Percentiles rank a stretch among this genome's conserved stretches.
These are phyloP conservation scores for Podosphaera aphanis DNA, from an alignment of 2,329 filamentous ascomycete species.

Conservation along the genomic window DNA sequence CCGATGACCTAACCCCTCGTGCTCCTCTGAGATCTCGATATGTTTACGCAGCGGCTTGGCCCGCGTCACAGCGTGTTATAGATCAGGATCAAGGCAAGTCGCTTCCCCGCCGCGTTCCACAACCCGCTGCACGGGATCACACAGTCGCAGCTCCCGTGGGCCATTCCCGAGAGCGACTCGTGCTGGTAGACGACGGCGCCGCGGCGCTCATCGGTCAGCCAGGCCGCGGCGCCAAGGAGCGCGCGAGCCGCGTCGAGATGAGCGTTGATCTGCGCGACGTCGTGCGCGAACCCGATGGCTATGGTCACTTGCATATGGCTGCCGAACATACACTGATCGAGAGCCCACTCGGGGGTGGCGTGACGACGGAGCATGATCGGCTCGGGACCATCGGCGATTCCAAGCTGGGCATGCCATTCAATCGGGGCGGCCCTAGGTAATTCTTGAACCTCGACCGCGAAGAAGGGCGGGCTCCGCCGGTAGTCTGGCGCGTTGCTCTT, in stretches of 20 bases:
- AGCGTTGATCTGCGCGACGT: not conserved
- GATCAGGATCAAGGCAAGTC: constrained; percentile 12
- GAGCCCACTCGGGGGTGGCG: not conserved
- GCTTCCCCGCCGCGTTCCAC: constrained; percentile 19
- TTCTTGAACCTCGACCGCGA: constrained; percentile 51
- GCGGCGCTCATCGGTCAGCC: too few species aligned
- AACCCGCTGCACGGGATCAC: constrained; percentile 21
- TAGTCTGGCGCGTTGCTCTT: constrained; percentile 10
- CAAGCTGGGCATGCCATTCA: constrained; percentile 61
- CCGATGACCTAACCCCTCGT: not conserved
- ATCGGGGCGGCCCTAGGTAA: constrained; percentile 52
- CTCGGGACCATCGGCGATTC: constrained; percentile 19
- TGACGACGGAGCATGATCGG: constrained; percentile 6
- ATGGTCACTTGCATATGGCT: constrained; percentile 3
- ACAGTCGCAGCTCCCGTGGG: constrained; percentile 3
- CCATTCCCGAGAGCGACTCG: not conserved
- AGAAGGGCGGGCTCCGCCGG: constrained; percentile 32
- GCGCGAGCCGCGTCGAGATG: constrained; percentile 3
- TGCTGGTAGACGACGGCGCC: not conserved
- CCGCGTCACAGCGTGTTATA: not conserved
- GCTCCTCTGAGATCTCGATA: not conserved
- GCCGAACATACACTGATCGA: constrained; percentile 5
- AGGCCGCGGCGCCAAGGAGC: not conserved
- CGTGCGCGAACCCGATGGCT: constrained; percentile 1
- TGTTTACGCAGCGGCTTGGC: not conserved